Evolutionary conservation across 192 early-diverging fungal genomes (phyloP), one percentile per base, ranked within the genome.

Genomic region (Gaertneriomyces sp.): DNA sequence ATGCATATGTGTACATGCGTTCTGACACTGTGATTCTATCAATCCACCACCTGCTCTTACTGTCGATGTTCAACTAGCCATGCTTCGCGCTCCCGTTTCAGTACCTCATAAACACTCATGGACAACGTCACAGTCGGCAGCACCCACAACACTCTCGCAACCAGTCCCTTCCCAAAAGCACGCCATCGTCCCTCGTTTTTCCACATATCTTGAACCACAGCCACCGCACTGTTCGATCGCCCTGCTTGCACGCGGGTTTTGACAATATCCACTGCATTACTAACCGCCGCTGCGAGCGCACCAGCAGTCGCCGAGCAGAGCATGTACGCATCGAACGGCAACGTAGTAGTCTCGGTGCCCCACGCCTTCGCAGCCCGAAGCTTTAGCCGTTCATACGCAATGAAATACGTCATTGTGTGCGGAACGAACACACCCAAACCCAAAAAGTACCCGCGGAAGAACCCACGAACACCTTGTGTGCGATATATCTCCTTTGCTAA

Each of bases 161-260:
- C 58, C 65, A 90, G 74, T 0, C 91, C 91, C 54, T 76, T 61
- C 8, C 83, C 80, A 65, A 93, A 91, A 44, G 81, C 88, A 7
- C 65, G 42, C 39, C 73, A 68, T 10, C 83, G 78, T 7, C 90
- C 91, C 51, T 81, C 77, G 19, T 70, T 38, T 54, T 17, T 52
- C 61, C 74, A 76, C 74, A 79, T 70, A 6, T 71, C 42, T 38
- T 25, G n/a, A 19, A 61, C 61, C 10, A 73, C 64, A 4, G 52
- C 25, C 42, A 58, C 51, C 8, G 68, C 64, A 7, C 49, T 25
- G 46, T 57, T n/a, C 45, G 40, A 46, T 20, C n/a, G 41, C 14
- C 60, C 52, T 45, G 86, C 74, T 69, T 93, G 91, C 77, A 85
- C 82, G 6, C 89, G 80, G n/a, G 91, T 93, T 66, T 93, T 93